phyloP scores from a whole-genome alignment of 73 alveolate species.

The Paramecium bursaria region DNA sequence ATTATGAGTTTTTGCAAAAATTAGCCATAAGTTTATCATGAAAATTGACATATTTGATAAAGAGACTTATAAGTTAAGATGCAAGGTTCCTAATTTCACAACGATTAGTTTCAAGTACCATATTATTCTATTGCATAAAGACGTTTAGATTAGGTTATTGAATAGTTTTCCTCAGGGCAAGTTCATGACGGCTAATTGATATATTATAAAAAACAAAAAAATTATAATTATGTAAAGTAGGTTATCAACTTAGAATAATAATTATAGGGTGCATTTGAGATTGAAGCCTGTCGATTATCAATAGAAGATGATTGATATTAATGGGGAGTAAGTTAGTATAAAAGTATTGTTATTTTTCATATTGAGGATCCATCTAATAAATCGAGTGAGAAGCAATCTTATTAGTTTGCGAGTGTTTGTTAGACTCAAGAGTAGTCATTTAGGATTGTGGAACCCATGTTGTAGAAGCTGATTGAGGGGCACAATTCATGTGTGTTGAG shows the following conservation, averaged over 20 bases:
- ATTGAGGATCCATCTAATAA: constrained; percentile 65
- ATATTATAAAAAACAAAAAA: too few relatives aligned
- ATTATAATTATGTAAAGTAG: constrained; percentile 22
- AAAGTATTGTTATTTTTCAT: neutral
- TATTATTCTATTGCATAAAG: neutral
- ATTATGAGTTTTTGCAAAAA: neutral
- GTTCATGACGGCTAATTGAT: too few relatives aligned
- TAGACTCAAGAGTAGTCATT: constrained; percentile 21
- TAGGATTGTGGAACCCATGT: neutral
- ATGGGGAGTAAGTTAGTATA: constrained; percentile 36
- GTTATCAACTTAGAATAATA: constrained; percentile 49
- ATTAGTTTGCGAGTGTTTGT: constrained; percentile 44
- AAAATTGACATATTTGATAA: neutral
- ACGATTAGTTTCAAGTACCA: neutral
- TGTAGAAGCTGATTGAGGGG: constrained; percentile 62
- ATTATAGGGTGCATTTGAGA: constrained; percentile 57
- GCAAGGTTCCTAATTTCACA: constrained; percentile 19
- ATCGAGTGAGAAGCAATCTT: constrained; percentile 43
- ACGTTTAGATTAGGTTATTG: constrained; percentile 8
- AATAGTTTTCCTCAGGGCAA: too few relatives aligned
- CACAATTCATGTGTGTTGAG: constrained; percentile 67
- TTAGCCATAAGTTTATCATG: neutral
- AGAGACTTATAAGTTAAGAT: neutral
- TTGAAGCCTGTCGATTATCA: constrained; percentile 64
- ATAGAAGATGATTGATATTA: constrained; percentile 63